Conservation (phyloP, 148 eudicot species). For the Nepenthes mirabilis region DNA sequence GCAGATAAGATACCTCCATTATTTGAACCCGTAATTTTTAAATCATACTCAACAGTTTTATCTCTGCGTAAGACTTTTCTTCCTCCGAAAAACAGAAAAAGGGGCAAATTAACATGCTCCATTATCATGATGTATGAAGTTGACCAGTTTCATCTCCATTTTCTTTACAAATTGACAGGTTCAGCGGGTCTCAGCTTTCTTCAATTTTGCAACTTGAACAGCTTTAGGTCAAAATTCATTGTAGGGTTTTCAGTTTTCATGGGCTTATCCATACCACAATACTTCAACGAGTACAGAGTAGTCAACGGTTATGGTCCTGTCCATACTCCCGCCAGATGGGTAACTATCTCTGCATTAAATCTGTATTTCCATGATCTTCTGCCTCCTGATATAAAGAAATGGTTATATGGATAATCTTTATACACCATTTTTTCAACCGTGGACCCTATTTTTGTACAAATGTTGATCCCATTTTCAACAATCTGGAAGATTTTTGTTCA, state of each 20-base stretch:
- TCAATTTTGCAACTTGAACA: slow-evolving; percentile 88
- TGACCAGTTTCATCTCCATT: slow-evolving; percentile 1
- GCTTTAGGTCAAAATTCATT: slow-evolving; percentile 71
- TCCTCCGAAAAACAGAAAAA: too few species aligned
- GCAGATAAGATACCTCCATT: too few species aligned
- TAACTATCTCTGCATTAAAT: slow-evolving; percentile 11
- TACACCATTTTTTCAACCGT: too few species aligned
- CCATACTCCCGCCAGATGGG: slow-evolving; percentile 87
- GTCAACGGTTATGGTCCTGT: slow-evolving; percentile 56
- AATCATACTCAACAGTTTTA: too few species aligned
- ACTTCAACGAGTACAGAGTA: slow-evolving; percentile 65
- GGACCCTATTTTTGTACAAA: too few species aligned
- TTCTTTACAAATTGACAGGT: slow-evolving; percentile 26
- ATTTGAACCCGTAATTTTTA: too few species aligned
- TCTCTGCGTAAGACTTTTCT: too few species aligned
- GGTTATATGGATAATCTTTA: too few species aligned
- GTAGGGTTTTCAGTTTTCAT: slow-evolving; percentile 72
- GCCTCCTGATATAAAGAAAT: too few species aligned
- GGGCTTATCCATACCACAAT: slow-evolving; percentile 83
- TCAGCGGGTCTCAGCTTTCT: slow-evolving; percentile 72
- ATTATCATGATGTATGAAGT: background rate
- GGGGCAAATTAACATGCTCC: background rate
- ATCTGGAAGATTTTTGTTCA: too few species aligned
- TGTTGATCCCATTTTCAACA: too few species aligned
- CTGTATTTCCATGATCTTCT: too few species aligned